Evolutionary conservation across 2,329 filamentous ascomycete genomes (phyloP).

Genomic region (Alternaria conjuncta): DNA sequence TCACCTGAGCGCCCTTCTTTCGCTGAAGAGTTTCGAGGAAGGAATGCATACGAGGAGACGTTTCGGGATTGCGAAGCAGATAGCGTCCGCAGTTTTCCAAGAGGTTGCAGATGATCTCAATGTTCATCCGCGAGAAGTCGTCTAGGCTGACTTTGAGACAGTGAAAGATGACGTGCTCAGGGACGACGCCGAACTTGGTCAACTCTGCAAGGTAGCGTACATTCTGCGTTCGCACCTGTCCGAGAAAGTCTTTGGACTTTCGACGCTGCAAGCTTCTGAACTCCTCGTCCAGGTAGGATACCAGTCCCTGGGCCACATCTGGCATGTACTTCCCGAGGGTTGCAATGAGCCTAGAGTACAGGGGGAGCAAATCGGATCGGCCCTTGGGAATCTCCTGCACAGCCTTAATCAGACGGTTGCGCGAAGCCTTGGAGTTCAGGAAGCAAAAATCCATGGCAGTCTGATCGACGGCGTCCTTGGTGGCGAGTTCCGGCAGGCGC

Average conservation of each 20-base stretch:
- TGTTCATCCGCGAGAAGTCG: conserved; percentile 98
- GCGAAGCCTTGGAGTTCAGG: conserved; percentile 95
- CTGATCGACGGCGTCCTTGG: conserved; percentile 90
- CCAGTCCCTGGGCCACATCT: conserved; percentile 89
- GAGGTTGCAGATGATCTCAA: conserved; percentile 96
- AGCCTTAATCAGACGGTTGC: conserved; percentile 91
- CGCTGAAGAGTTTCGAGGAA: conserved; percentile 94
- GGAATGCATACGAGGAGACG: conserved; percentile 87
- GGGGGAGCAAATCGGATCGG: conserved; percentile 85
- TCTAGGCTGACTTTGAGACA: conserved; percentile 97
- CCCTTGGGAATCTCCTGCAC: conserved; percentile 95
- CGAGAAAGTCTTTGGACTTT: conserved; percentile 96
- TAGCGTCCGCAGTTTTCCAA: conserved; percentile 97
- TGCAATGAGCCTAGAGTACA: conserved; percentile 90
- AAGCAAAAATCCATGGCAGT: conserved; percentile 97
- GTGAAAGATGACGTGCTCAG: conserved; percentile 98
- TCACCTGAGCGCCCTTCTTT: conserved; percentile 94
- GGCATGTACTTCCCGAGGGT: conserved; percentile 93
- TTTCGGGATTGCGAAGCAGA: conserved; percentile 88
- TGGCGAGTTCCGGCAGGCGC: conserved; percentile 87
- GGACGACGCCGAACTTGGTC: conserved; percentile 97
- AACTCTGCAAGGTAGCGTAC: conserved; percentile 97
- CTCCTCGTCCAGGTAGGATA: conserved; percentile 92
- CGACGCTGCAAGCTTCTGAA: conserved; percentile 95
- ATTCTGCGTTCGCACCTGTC: conserved; percentile 90